Base-by-base conservation (phyloP, 768 basidiomycete species). In the Boletus sp. region DNA sequence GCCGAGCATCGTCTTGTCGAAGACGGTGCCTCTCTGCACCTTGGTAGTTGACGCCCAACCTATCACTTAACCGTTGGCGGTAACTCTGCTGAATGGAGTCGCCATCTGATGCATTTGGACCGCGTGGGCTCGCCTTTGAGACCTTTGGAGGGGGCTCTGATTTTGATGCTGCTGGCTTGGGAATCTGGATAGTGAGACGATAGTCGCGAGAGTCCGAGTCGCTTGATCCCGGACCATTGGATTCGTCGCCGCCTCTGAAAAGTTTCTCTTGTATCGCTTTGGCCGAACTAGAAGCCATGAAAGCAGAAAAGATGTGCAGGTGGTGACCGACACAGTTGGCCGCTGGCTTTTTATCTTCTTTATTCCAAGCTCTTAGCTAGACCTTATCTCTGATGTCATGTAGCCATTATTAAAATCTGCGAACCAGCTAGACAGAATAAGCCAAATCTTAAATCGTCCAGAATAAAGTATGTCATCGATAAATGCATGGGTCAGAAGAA, bases 11-110 rank as follows among this genome's bases (percentile, higher is more conserved):
- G 60, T 93, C 91, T 64, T 98, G 89, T 46, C 84, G 74, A n/a
- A 99, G 82, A 46, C 95, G 83, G 70, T 88, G 78, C 60, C 83
- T 83, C 75, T 99, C 96, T 23, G 82, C 83, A 13, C 90, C 89
- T 47, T 84, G 80, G 69, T 95, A 98, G 33, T 85, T 76, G 4
- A 74, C 62, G 1, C 90, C 90, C 32, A 95, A 76, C 53, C 73
- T 72, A 56, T 83, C 77, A 29, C 78, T 75, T 29, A 97, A 74
- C 30, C 84, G 77, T 64, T 88, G 82, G 47, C 90, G 81, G 70
- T 87, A 87, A 53, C 37, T 70, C 45, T 53, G 42, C 77, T 64
- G 54, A 46, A 65, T 35, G 56, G 47, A 35, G 13, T 52, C 48
- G 17, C 53, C 53, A 40, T 57, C 34, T 49, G 51, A 32, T 63